These are phyloP conservation scores for Gossypium australe DNA, from an alignment of 345 rosid species.

Conservation along the genomic window DNA sequence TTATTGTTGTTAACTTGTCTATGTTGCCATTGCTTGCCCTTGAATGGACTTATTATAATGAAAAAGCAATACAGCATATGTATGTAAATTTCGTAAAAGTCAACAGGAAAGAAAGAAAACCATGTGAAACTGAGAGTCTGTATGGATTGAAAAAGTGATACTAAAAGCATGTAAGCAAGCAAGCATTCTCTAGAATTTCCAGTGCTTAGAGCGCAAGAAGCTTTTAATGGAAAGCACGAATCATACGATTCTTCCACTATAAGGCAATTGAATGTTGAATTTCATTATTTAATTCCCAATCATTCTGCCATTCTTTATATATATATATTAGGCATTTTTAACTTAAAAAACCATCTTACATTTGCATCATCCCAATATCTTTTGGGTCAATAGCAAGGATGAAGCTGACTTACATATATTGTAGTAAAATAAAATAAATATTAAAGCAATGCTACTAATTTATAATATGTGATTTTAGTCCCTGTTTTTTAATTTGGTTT, in stretches of 20 bases:
- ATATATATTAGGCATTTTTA: too few relatives aligned
- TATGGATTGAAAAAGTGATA: neutral
- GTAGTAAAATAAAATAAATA: too few relatives aligned
- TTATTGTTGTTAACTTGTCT: neutral
- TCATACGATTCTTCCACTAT: neutral
- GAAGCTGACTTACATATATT: neutral
- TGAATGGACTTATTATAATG: neutral
- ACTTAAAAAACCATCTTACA: neutral
- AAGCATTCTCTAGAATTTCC: neutral
- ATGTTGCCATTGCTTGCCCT: neutral
- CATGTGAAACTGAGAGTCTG: neutral
- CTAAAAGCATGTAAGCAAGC: neutral
- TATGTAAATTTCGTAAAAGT: neutral
- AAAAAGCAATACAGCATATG: too few relatives aligned
- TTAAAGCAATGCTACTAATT: too few relatives aligned
- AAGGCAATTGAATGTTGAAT: neutral
- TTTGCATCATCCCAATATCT: neutral
- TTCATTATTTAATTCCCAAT: neutral
- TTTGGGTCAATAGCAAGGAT: constrained; percentile 5
- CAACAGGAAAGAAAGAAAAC: neutral
- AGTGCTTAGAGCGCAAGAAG: neutral
- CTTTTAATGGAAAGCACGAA: neutral
- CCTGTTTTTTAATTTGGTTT: too few relatives aligned
- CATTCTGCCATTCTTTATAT: neutral
- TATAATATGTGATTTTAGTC: too few relatives aligned